These are phyloP conservation scores for Ganoderma lingzhi DNA, from an alignment of 1,284 basidiomycete species.

Conservation along the genomic window DNA sequence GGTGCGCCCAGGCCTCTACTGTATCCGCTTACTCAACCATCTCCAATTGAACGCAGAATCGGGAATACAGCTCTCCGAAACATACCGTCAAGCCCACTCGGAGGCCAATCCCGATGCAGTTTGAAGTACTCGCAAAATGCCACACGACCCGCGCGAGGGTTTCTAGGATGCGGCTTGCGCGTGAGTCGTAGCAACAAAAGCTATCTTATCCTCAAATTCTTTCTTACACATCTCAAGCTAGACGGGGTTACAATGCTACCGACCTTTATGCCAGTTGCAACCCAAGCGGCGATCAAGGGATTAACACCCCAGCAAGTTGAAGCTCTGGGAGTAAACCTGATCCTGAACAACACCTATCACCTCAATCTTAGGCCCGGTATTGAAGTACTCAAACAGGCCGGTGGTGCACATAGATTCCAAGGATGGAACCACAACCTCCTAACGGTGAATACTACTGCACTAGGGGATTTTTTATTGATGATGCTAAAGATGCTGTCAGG, in stretches of 20 bases:
- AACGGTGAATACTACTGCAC: constrained; percentile 54
- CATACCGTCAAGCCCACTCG: constrained; percentile 7
- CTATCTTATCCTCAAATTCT: not conserved
- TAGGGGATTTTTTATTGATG: not conserved
- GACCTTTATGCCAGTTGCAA: constrained; percentile 92
- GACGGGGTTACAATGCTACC: constrained; percentile 84
- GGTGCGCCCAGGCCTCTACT: not conserved
- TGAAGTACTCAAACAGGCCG: constrained; percentile 71
- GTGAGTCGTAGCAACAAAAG: constrained; percentile 48
- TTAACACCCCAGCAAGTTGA: constrained; percentile 86
- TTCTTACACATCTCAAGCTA: constrained; percentile 40
- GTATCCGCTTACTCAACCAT: not conserved
- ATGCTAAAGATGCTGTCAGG: constrained; percentile 49
- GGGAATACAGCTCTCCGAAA: not conserved
- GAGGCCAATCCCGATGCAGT: constrained; percentile 61
- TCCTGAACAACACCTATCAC: constrained; percentile 89
- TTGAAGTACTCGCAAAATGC: constrained; percentile 81
- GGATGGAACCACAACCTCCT: constrained; percentile 85
- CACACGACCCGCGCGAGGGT: constrained; percentile 81
- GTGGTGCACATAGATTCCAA: constrained; percentile 86
- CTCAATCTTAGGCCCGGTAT: constrained; percentile 83
- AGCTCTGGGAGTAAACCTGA: constrained; percentile 77
- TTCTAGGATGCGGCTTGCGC: constrained; percentile 76
- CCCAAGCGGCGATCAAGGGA: constrained; percentile 88
- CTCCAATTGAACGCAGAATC: not conserved